Base-by-base conservation (phyloP, 2,329 filamentous ascomycete genomes). In the Talaromyces marneffei region DNA sequence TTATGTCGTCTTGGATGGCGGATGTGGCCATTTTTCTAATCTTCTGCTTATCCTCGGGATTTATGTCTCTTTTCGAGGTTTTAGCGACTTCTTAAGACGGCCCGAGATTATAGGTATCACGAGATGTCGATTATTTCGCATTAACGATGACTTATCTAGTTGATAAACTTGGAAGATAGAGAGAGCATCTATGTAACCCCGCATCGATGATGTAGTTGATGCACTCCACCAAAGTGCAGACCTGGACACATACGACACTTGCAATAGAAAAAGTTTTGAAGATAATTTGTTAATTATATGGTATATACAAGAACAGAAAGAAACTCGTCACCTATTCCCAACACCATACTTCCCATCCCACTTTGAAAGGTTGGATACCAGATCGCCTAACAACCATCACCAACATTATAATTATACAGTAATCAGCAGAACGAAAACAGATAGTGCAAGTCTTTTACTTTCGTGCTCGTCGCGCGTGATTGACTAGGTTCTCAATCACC, bases 401-500 rank as follows among this genome's bases (percentile, higher is more conserved):
- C 23, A 25, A 27, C 37, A 52, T 52, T 39, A 52, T 52, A 53
- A 40, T 40, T 42, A 52, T 52, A 59, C 27, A 52, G 25, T 14
- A 33, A 27, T 29, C 31, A 59, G 23, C 9, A 59, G 33, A 27
- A 20, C 20, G 20, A 50, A 29, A 40, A 31, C n/a, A 33, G 3
- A n/a, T 46, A 14, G 27, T 20, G 3, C 10, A 23, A 12, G n/a
- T n/a, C 6, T 18, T 35, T 77, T 78, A 91, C 77, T 92, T 94
- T 71, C 91, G 84, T 61, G 91, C 86, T 77, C 92, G 91, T 73
- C 91, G 83, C 55, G 91, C 91, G 78, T 96, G 91, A 74, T 92
- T 94, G 46, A 97, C 93, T 66, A 97, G 76, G 74, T 96, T 97
- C 77, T 96, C 93, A 82, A 97, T 97, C 16, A 97, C 93, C 0